Evolutionary conservation across 192 early-diverging fungal species (phyloP).

Genomic region (Irineochytrium annulatum): DNA sequence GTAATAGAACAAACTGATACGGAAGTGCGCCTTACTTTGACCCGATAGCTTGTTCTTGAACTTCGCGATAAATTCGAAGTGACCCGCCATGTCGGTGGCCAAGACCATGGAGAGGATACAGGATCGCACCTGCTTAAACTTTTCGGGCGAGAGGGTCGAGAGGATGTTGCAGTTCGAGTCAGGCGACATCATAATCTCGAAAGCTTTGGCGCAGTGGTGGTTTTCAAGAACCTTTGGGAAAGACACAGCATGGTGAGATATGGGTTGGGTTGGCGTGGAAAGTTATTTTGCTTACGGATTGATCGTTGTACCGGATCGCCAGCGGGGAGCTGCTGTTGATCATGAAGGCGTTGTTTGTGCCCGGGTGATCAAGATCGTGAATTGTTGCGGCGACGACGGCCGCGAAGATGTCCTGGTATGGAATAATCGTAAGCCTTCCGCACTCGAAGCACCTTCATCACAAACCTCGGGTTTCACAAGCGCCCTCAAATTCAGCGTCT

Average conservation of each 20-base stretch:
- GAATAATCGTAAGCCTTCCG: no score
- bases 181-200: constrained; percentile 38
- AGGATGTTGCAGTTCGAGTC: constrained; percentile 47
- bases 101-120: constrained; percentile 42
- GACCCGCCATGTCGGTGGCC: constrained; percentile 51
- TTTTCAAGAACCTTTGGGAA: constrained; percentile 45
- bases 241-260: no score
- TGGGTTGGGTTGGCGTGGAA: neutral
- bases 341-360: constrained; percentile 46
- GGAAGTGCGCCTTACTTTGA: neutral
- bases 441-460: neutral
- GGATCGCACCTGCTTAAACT: constrained; percentile 40
- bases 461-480: constrained; percentile 24
- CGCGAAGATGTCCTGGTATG: constrained; percentile 25
- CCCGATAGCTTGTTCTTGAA: constrained; percentile 51
- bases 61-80: constrained; percentile 58
- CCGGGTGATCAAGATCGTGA: constrained; percentile 51
- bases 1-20: neutral
- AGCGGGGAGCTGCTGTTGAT: constrained; percentile 27
- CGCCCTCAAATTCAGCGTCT: constrained; percentile 12
- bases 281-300: constrained; percentile 16
- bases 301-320: constrained; percentile 46
- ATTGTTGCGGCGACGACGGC: constrained; percentile 34
- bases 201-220: constrained; percentile 50
- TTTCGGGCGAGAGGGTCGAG: constrained; percentile 34